Evolutionary conservation across 352 stramenopile species (phyloP).

Genomic region (Peronospora belbahrii): DNA sequence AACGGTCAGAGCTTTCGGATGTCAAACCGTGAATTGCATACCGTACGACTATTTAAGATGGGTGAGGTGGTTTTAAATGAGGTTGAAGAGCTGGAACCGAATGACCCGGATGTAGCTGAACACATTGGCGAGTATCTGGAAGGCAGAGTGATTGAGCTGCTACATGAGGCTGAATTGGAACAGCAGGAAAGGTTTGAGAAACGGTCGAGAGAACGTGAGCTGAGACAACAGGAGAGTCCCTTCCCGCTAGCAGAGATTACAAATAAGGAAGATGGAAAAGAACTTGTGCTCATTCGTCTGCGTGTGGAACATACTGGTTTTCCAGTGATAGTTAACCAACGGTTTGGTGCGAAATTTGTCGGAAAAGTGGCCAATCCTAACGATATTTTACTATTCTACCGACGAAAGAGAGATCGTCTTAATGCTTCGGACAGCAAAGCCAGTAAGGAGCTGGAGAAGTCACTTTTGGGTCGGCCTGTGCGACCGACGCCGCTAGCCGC

Average conservation of each 20-base stretch:
- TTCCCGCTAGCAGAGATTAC: conserved; percentile 18
- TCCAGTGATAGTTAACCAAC: conserved; percentile 79
- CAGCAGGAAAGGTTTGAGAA: conserved; percentile 15
- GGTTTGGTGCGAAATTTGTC: conserved; percentile 81
- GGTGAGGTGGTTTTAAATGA: conserved; percentile 85
- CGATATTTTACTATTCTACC: conserved; percentile 80
- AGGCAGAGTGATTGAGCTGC: conserved; percentile 52
- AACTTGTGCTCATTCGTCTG: conserved; percentile 72
- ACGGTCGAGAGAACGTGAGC: conserved; percentile 15
- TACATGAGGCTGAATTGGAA: conserved; percentile 52
- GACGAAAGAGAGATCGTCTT: conserved; percentile 53
- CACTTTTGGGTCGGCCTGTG: conserved; percentile 35
- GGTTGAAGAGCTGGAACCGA: conserved; percentile 84
- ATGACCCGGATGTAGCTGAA: conserved; percentile 80
- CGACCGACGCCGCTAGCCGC: conserved; percentile 53
- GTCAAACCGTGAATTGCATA: conserved; percentile 71
- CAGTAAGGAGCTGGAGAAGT: conserved; percentile 26
- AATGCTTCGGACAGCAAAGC: conserved; percentile 39
- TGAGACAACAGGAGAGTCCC: conserved; percentile 26
- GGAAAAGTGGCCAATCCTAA: conserved; percentile 84
- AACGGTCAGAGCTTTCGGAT: conserved; percentile 87
- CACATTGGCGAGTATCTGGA: conserved; percentile 66
- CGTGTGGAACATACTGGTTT: conserved; percentile 88
- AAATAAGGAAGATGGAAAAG: conserved; percentile 23
- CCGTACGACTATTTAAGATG: conserved; percentile 92